Base-by-base conservation (phyloP, 331 rosid species). In the Malus hybrid region DNA sequence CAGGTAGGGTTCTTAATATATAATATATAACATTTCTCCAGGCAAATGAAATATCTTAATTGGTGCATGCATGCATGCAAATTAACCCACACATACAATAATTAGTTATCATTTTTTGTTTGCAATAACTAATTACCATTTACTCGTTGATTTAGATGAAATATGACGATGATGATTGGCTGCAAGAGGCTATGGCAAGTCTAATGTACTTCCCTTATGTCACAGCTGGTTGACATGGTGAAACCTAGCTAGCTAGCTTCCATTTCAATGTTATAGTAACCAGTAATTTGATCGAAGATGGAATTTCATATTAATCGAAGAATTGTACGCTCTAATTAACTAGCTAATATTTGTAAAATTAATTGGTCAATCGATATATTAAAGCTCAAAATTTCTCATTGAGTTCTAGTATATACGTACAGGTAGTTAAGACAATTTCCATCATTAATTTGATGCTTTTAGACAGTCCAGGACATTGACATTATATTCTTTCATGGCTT, bases 151-250 rank as follows among this genome's bases (percentile, higher is more conserved):
- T 54, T 77, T 80, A 89, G 98, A 77, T 88, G 67, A 90, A 87
- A 81, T 80, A 86, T 67, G 95, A 90, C 59, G 93, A 88, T 14
- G 97, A 87, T 20, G 84, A 81, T 3, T 90, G 95, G 98, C 83
- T 91, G 61, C 97, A 88, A 86, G 93, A 88, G 71, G 90, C 93
- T 6, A 86, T 90, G 91, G 85, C 89, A 78, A 92, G 89, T 81
- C 63, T 90, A 34, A 82, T 77, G 61, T 83, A 86, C 83, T 67
- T 87, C 65, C 91, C 91, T 74, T 84, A 86, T 85, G 71, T 86
- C 79, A 67, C 89, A 81, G 83, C 46, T 72, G 80, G 69, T 70
- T 75, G 68, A 63, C 16, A 13, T 44, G 36, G 54, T 29, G 54
- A 27, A 42, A 42, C 48, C 48, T 42, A 10, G 48, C 48, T 39